These are phyloP conservation scores for Botryobasidium botryosum DNA, from an alignment of 768 basidiomycete species.

Conservation along the genomic window DNA sequence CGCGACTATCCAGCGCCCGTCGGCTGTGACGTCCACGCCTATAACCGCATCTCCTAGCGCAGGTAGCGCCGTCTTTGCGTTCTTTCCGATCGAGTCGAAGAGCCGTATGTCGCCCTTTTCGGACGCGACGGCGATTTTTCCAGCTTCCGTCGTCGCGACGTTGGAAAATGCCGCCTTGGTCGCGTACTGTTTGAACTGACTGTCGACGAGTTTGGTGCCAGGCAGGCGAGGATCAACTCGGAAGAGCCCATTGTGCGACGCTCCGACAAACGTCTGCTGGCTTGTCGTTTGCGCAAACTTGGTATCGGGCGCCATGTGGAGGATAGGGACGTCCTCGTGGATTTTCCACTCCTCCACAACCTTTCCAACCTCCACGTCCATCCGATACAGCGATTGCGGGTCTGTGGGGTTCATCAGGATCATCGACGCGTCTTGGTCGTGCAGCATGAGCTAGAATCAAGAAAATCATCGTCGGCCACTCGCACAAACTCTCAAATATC, in stretches of 20 bases:
- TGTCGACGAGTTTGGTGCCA: slow-evolving; percentile 85
- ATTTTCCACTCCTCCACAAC: slow-evolving; percentile 98
- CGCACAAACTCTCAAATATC: too few relatives aligned
- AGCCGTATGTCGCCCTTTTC: slow-evolving; percentile 93
- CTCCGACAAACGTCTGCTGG: slow-evolving; percentile 85
- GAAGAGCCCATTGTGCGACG: slow-evolving; percentile 91
- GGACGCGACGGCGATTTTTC: slow-evolving; percentile 83
- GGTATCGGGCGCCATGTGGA: slow-evolving; percentile 79
- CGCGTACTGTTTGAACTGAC: slow-evolving; percentile 89
- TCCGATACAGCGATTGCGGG: slow-evolving; percentile 64
- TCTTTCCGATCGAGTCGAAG: slow-evolving; percentile 94
- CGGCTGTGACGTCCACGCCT: slow-evolving; percentile 85
- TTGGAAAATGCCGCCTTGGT: slow-evolving; percentile 93
- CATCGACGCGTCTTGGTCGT: slow-evolving; percentile 94
- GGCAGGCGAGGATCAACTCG: slow-evolving; percentile 91
- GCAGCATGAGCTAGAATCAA: too few relatives aligned
- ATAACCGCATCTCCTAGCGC: slow-evolving; percentile 89
- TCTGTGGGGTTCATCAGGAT: slow-evolving; percentile 71
- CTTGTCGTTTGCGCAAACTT: slow-evolving; percentile 90
- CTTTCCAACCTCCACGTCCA: slow-evolving; percentile 88
- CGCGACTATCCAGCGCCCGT: slow-evolving; percentile 88
- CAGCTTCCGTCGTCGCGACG: slow-evolving; percentile 69
- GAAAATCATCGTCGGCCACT: too few relatives aligned
- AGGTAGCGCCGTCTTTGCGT: slow-evolving; percentile 93
- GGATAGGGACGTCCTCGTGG: slow-evolving; percentile 72